A percentile compares a stretch with the other conserved stretches of the same genome.
phyloP scores from a whole-genome alignment of 208 protist species.

The Novymonas esmeraldas region DNA sequence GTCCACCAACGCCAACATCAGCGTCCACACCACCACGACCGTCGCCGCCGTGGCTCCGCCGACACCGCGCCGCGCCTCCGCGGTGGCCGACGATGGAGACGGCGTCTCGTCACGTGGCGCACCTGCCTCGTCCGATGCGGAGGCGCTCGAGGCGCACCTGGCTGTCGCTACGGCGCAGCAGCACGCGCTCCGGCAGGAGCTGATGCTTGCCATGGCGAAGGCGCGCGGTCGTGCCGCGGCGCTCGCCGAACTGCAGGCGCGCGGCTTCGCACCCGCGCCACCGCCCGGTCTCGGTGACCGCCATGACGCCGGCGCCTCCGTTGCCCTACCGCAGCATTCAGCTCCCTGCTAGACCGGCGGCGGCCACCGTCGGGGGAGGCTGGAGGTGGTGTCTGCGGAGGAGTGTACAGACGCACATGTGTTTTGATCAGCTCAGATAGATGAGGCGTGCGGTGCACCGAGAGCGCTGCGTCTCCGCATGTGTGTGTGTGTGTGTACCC shows the following conservation, averaged over 20 bases:
- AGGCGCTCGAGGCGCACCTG: conserved; percentile 1
- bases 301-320: not conserved
- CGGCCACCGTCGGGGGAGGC: too few species aligned
- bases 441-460: too few species aligned
- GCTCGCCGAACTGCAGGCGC: not conserved
- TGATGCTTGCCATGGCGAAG: conserved; percentile 14
- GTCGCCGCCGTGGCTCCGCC: not conserved
- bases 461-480: too few species aligned
- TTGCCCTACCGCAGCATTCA: too few species aligned
- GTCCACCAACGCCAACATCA: not conserved
- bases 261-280: not conserved
- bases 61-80: not conserved
- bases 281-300: not conserved
- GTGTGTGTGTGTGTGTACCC: too few species aligned
- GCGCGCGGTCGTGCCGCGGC: conserved; percentile 11
- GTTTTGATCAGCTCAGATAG: too few species aligned
- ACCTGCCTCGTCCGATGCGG: not conserved
- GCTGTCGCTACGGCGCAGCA: conserved; percentile 5
- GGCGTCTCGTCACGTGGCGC: conserved; percentile 4
- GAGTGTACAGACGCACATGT: too few species aligned
- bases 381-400: too few species aligned
- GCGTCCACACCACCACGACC: too few species aligned
- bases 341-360: too few species aligned
- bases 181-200: not conserved
- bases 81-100: not conserved